Percentiles rank a stretch among this genome's conserved stretches.
Conservation (phyloP, 306 rosid genomes). For the Citrullus amarus region DNA sequence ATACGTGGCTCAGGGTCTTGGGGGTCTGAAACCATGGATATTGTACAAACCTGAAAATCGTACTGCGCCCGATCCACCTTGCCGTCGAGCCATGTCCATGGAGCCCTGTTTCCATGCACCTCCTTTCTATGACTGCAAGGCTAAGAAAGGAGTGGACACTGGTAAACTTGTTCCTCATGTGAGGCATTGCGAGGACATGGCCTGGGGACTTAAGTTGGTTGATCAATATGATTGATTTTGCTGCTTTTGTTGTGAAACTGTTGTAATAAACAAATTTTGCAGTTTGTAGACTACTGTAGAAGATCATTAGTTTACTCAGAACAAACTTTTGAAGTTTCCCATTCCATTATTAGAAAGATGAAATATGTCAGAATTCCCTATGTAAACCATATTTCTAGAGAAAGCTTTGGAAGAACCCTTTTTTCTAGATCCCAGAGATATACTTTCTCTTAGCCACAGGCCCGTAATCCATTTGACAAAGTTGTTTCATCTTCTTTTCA, state of each 20-base stretch:
- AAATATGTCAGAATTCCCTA: neutral
- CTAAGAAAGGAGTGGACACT: conserved; percentile 56
- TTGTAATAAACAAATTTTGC: neutral
- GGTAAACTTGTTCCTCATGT: conserved; percentile 25
- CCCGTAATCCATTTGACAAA: neutral
- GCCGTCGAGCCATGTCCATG: conserved; percentile 57
- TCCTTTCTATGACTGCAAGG: conserved; percentile 76
- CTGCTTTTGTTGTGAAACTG: neutral
- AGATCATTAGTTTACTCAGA: neutral
- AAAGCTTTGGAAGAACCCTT: neutral
- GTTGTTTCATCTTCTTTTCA: neutral
- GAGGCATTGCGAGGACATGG: conserved; percentile 15
- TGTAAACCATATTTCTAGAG: neutral
- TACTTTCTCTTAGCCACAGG: neutral
- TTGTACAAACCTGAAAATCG: conserved; percentile 52
- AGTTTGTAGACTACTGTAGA: neutral
- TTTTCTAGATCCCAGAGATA: neutral
- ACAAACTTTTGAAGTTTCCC: neutral
- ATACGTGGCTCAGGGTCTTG: conserved; percentile 76
- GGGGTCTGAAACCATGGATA: conserved; percentile 72
- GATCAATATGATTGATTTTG: conserved; percentile 6
- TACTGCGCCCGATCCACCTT: conserved; percentile 45
- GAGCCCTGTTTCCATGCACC: conserved; percentile 89
- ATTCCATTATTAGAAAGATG: neutral
- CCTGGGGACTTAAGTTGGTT: conserved; percentile 16